Evolutionary conservation across 371 early-diverging fungal genomes (phyloP).

Genomic region (Mortierella sp.): DNA sequence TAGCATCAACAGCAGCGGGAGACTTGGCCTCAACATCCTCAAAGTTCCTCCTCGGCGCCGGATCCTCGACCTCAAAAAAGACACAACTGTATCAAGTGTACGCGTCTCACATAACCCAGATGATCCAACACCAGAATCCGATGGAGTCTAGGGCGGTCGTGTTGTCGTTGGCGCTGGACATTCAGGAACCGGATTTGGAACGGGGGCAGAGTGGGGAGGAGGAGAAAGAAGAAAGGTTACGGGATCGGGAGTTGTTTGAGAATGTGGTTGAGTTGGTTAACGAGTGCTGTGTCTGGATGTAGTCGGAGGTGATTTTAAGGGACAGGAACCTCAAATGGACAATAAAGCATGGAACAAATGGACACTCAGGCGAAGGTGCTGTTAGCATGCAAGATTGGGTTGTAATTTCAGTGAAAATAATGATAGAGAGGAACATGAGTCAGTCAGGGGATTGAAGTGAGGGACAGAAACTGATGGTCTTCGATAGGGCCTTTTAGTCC

Average conservation of each 20-base stretch:
- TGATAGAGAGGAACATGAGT: too few species aligned
- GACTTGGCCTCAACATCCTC: constrained; percentile 65
- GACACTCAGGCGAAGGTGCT: background rate
- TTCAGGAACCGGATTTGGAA: constrained; percentile 57
- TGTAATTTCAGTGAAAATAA: too few species aligned
- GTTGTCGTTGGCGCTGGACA: constrained; percentile 72
- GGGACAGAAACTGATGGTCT: too few species aligned
- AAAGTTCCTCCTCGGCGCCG: constrained; percentile 65
- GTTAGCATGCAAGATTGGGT: background rate
- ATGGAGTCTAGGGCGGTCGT: constrained; percentile 71
- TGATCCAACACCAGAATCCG: constrained; percentile 73
- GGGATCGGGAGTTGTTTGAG: constrained; percentile 57
- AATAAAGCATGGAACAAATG: background rate
- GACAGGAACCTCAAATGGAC: too few species aligned
- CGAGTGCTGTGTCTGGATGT: constrained; percentile 54
- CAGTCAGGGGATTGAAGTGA: too few species aligned
- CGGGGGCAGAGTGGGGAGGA: constrained; percentile 22
- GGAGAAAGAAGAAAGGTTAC: constrained; percentile 34
- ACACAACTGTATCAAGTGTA: constrained; percentile 74
- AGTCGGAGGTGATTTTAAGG: background rate
- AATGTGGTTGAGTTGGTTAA: constrained; percentile 51
- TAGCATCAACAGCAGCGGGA: constrained; percentile 58
- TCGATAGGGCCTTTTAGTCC: too few species aligned
- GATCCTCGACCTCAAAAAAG: constrained; percentile 64
- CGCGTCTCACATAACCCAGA: constrained; percentile 74